A percentile compares a stretch with the other conserved stretches of the same genome.
Evolutionary conservation across 768 basidiomycete genomes (phyloP).

Genomic region (Leccinum boreale): DNA sequence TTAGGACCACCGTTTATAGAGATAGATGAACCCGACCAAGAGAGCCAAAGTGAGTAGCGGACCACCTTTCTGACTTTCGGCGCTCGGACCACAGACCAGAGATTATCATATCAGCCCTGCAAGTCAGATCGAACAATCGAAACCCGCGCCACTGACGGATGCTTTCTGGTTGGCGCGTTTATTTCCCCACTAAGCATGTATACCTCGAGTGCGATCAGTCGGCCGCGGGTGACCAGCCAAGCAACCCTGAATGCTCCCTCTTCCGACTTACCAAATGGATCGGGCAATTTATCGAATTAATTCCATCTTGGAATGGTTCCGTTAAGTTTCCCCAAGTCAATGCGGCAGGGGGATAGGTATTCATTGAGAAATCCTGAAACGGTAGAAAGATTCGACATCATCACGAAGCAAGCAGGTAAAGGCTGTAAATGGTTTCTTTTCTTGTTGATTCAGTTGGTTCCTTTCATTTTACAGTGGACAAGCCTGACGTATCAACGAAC

Average conservation of each 20-base stretch:
- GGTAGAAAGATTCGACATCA: slow-evolving; percentile 25
- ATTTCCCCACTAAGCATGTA: slow-evolving; percentile 36
- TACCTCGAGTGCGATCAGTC: slow-evolving; percentile 37
- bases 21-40: slow-evolving; percentile 25
- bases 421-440: slow-evolving; percentile 24
- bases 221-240: slow-evolving; percentile 31
- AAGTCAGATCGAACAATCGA: background rate
- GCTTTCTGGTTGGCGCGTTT: slow-evolving; percentile 29
- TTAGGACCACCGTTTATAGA: slow-evolving; percentile 32
- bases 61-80: slow-evolving; percentile 32
- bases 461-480: background rate
- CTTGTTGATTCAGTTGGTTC: slow-evolving; percentile 7
- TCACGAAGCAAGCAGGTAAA: slow-evolving; percentile 46
- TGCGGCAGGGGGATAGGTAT: background rate
- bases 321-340: slow-evolving; percentile 2
- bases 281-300: background rate
- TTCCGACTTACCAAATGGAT: background rate
- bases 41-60: slow-evolving; percentile 34
- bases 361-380: slow-evolving; percentile 17
- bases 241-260: background rate
- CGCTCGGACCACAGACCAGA: slow-evolving; percentile 37
- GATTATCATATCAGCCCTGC: background rate
- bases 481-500: background rate
- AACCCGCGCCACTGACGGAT: slow-evolving; percentile 41
- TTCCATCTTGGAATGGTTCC: background rate